A percentile compares a stretch with the other conserved stretches of the same genome.
These are phyloP conservation scores for Lactuca saligna DNA, from an alignment of 129 eudicot species.

Conservation along the genomic window DNA sequence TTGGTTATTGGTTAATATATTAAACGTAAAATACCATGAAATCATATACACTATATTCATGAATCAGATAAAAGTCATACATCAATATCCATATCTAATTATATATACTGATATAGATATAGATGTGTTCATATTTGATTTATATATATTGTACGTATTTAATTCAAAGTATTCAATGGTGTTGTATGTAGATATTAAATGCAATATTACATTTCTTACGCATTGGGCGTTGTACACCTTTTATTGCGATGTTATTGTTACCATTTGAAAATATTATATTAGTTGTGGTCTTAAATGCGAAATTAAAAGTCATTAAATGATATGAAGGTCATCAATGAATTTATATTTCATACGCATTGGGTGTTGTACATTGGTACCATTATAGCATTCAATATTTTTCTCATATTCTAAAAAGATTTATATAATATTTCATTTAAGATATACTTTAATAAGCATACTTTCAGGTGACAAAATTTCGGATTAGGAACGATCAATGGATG, in stretches of 20 bases:
- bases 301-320: slow-evolving; percentile 40
- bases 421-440: too few species aligned
- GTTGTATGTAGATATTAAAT: slow-evolving; percentile 33
- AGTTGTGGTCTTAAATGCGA: slow-evolving; percentile 42
- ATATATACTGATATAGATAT: not conserved
- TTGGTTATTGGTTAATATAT: too few species aligned
- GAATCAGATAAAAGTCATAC: not conserved
- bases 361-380: slow-evolving; percentile 36
- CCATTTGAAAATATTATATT: slow-evolving; percentile 31
- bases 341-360: slow-evolving; percentile 41
- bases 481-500: too few species aligned
- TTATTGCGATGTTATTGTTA: slow-evolving; percentile 33
- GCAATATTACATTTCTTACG: slow-evolving; percentile 34
- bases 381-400: slow-evolving; percentile 22
- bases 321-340: slow-evolving; percentile 40
- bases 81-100: slow-evolving; percentile 3
- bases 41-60: not conserved
- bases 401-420: not conserved
- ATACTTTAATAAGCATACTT: too few species aligned
- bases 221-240: slow-evolving; percentile 41
- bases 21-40: not conserved
- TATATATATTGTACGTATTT: not conserved
- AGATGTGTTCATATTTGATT: slow-evolving; percentile 25
- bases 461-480: too few species aligned
- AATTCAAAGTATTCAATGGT: slow-evolving; percentile 30